A percentile compares a stretch with the other conserved stretches of the same genome.
These are phyloP conservation scores for Didymella pinodella DNA, from an alignment of 2,329 filamentous ascomycete genomes.

Conservation along the genomic window DNA sequence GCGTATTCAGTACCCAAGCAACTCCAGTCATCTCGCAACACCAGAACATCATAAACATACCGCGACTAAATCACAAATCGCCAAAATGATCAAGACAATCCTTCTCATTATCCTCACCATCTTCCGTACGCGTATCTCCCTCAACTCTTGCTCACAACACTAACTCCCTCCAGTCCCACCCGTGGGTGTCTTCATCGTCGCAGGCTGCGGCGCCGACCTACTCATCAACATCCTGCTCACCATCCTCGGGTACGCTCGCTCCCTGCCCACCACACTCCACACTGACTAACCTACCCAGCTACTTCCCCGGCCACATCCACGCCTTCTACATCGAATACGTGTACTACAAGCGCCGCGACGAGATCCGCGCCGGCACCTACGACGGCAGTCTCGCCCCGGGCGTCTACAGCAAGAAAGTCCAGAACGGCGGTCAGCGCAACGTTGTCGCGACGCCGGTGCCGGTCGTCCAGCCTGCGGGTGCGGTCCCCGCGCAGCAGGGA, in stretches of 20 bases:
- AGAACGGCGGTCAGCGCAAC: slow-evolving; percentile 65
- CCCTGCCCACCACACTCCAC: neutral
- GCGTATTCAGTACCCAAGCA: neutral
- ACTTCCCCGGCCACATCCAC: slow-evolving; percentile 78
- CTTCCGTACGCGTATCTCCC: slow-evolving; percentile 46
- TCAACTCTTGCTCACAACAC: neutral
- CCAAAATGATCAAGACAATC: slow-evolving; percentile 42
- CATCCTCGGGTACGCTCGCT: slow-evolving; percentile 49
- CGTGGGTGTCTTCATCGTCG: slow-evolving; percentile 57
- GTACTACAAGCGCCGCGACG: slow-evolving; percentile 77
- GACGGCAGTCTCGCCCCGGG: slow-evolving; percentile 67
- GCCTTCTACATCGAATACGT: slow-evolving; percentile 85
- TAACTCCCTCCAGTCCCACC: slow-evolving; percentile 53
- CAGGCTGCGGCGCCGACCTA: slow-evolving; percentile 60
- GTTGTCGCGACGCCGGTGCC: slow-evolving; percentile 1
- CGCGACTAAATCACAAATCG: neutral
- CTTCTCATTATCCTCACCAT: slow-evolving; percentile 57
- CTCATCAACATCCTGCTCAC: slow-evolving; percentile 60
- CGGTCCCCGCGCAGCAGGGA: slow-evolving; percentile 14
- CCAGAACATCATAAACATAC: neutral
- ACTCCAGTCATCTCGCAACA: neutral
- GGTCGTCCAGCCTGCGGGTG: neutral
- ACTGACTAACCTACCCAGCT: slow-evolving; percentile 53
- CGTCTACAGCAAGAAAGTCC: slow-evolving; percentile 76
- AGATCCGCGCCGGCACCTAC: slow-evolving; percentile 65